A percentile compares a stretch with the other conserved stretches of the same genome.
phyloP scores from a whole-genome alignment of 169 alveolate genomes.

The Toxoplasma gondii region DNA sequence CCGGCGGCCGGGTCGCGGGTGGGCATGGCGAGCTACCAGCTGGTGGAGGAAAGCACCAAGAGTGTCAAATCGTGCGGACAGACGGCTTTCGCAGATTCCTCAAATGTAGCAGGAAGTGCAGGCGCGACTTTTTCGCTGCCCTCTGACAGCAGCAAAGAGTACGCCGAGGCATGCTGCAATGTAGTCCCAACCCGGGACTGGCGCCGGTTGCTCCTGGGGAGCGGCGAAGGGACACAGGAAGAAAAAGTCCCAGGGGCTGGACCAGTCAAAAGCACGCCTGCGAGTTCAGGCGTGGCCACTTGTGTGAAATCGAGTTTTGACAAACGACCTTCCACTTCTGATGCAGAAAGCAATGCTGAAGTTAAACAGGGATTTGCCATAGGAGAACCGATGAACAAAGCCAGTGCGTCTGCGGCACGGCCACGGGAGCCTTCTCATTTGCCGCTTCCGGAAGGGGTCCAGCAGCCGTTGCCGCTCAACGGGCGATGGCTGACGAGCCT shows the following conservation, averaged over 20 bases:
- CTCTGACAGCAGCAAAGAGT: background rate
- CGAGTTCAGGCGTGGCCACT: background rate
- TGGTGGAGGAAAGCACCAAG: background rate
- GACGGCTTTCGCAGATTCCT: background rate
- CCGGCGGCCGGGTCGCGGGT: background rate
- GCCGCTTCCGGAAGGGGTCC: background rate
- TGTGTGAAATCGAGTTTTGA: background rate
- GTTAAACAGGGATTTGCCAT: background rate
- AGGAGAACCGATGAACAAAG: background rate
- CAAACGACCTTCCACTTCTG: background rate
- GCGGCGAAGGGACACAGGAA: background rate
- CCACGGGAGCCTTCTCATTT: background rate
- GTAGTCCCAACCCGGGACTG: conserved; percentile 34
- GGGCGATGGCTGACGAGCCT: conserved; percentile 25
- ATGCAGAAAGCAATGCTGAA: background rate
- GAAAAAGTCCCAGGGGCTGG: background rate
- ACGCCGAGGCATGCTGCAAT: conserved; percentile 39
- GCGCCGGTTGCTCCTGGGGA: background rate
- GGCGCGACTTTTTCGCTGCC: background rate
- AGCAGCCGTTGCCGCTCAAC: background rate
- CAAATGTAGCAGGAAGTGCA: background rate
- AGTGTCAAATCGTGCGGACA: background rate
- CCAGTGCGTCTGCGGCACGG: background rate
- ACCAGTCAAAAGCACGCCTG: background rate
- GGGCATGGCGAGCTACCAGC: background rate